Evolutionary conservation across 163 green algal genomes (phyloP), one percentile per base, ranked within the genome.

Genomic region (Chloroidium sp.): DNA sequence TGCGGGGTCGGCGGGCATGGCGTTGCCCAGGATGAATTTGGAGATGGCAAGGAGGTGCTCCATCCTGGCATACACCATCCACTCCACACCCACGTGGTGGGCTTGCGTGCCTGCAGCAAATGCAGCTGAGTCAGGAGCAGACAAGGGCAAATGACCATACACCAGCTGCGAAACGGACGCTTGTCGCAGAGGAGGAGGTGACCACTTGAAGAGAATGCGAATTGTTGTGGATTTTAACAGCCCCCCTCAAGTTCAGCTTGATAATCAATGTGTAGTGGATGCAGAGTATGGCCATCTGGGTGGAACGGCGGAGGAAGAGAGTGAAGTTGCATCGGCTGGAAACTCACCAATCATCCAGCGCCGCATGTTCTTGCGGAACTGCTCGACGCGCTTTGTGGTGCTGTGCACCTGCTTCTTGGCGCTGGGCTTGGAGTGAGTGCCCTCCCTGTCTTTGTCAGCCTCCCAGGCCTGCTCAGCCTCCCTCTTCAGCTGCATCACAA

Each of bases 291-390:
- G 36, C 36, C 36, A 36, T 36, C 36, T 36, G 36, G 36, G 36
- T 36, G 36, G 36, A 36, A 36, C 36, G 36, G 36, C 36, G 36
- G 36, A 36, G 36, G 36, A 36, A 36, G 36, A 36, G 36, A 36
- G 36, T 36, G 36, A 36, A 36, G 36, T 36, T 36, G 36, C 36
- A 36, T 36, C 36, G 36, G 36, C 36, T 36, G 64, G 64, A 72
- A 10, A 10, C 6, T 6, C 8, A 72, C 64, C 64, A 10, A 72
- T 72, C 64, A 72, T 72, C 64, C 64, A 72, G 64, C 64, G 64
- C 64, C 64, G 6, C 64, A 72, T 72, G 64, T 72, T 72, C 64
- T 72, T 72, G 64, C 64, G 64, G 64, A 72, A 72, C 64, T 72
- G 64, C 64, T 72, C 64, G 64, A 72, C 64, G 6, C 64, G 64